phyloP scores from a whole-genome alignment of 1,284 basidiomycete genomes.

The Quambalaria eucalypti region DNA sequence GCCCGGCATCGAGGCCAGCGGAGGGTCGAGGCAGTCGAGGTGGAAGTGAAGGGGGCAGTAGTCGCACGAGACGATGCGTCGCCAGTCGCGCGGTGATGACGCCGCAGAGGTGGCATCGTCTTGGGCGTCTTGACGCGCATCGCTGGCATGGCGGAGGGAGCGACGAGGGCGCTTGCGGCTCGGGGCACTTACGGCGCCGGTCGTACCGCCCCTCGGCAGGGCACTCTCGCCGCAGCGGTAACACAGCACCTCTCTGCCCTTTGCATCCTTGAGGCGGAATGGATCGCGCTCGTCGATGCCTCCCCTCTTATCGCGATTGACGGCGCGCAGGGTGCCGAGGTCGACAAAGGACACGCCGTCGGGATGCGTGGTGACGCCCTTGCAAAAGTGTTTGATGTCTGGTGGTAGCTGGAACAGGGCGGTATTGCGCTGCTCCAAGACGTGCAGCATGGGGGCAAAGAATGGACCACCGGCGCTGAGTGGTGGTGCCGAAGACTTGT shows the following conservation, averaged over 20 bases:
- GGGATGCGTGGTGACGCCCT: conserved; percentile 53
- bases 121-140: conserved; percentile 12
- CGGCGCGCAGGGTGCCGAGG: conserved; percentile 54
- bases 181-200: too few species aligned
- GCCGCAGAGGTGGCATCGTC: conserved; percentile 2
- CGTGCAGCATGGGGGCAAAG: conserved; percentile 58
- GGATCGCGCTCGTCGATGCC: conserved; percentile 85
- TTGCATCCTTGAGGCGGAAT: conserved; percentile 74
- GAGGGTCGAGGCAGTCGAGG: conserved; percentile 87
- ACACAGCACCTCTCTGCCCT: conserved; percentile 71
- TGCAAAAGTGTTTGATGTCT: conserved; percentile 76
- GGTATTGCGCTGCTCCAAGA: conserved; percentile 60
- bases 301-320: conserved; percentile 65
- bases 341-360: conserved; percentile 53
- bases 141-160: too few species aligned
- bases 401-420: conserved; percentile 80
- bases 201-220: conserved; percentile 47
- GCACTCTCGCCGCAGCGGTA: conserved; percentile 79
- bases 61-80: conserved; percentile 79
- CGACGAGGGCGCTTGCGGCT: too few species aligned
- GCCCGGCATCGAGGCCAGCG: conserved; percentile 73
- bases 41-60: conserved; percentile 94
- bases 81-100: conserved; percentile 31
- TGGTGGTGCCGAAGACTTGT: background rate
- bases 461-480: conserved; percentile 5